phyloP scores from a whole-genome alignment of 352 stramenopile genomes.

The Plasmopara viticola region DNA sequence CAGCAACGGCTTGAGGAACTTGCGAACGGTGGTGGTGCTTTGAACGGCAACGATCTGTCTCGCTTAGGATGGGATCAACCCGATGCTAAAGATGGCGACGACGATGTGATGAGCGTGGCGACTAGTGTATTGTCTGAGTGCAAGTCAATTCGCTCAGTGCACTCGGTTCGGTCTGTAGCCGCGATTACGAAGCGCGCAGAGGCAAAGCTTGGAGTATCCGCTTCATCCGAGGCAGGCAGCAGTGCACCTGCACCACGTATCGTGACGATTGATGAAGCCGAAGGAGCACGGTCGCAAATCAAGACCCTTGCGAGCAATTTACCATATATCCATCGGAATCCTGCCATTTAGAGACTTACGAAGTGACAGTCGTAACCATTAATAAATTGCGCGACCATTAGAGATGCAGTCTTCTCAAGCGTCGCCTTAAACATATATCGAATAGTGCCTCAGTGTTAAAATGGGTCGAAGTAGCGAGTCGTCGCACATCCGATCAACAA shows the following conservation, averaged over 20 bases:
- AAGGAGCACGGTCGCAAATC: conserved; percentile 80
- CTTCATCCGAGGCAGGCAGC: conserved; percentile 21
- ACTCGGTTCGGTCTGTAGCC: conserved; percentile 74
- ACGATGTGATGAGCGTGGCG: conserved; percentile 64
- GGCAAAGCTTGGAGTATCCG: conserved; percentile 41
- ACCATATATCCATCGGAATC: conserved; percentile 93
- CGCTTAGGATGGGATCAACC: conserved; percentile 31
- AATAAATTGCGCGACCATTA: neutral
- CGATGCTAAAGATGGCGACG: conserved; percentile 34
- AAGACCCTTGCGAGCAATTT: conserved; percentile 89
- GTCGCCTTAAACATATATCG: conserved; percentile 11
- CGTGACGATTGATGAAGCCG: conserved; percentile 87
- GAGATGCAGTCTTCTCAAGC: conserved; percentile 8
- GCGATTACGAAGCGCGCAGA: conserved; percentile 67
- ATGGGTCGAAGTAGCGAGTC: conserved; percentile 35
- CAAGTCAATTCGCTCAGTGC: conserved; percentile 82
- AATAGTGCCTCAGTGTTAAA: conserved; percentile 3
- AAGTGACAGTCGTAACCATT: neutral
- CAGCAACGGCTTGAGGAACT: conserved; percentile 65
- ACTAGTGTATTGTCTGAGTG: conserved; percentile 77
- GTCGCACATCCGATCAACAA: conserved; percentile 23
- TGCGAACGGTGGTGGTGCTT: conserved; percentile 20
- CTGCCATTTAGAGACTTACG: conserved; percentile 59
- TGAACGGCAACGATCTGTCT: conserved; percentile 53
- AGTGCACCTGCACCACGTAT: conserved; percentile 53